Conservation (phyloP, 2,329 filamentous ascomycete species). For the Xenosphaeropsis pyriputrescens region DNA sequence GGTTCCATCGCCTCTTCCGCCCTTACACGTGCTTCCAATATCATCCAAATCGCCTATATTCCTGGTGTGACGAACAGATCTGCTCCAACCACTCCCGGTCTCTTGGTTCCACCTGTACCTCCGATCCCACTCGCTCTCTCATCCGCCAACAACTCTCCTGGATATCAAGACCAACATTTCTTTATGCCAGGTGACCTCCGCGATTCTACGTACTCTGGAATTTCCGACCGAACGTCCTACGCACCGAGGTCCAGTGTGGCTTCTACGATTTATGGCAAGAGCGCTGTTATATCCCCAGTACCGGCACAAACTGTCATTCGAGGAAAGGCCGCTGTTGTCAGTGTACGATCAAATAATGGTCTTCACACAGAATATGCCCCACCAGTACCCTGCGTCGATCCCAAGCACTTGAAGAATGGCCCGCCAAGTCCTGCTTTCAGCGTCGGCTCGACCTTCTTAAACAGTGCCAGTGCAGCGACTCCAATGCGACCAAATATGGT, state of each 20-base stretch:
- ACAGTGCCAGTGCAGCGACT: slow-evolving; percentile 43
- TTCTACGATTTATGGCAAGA: slow-evolving; percentile 87
- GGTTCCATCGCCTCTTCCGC: slow-evolving; percentile 91
- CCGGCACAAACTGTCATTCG: slow-evolving; percentile 78
- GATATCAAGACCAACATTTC: slow-evolving; percentile 71
- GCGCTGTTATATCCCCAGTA: slow-evolving; percentile 64
- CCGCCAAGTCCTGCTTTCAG: slow-evolving; percentile 47
- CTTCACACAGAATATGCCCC: slow-evolving; percentile 41
- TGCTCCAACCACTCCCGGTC: slow-evolving; percentile 63
- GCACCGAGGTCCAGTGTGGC: slow-evolving; percentile 59
- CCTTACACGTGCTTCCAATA: slow-evolving; percentile 89
- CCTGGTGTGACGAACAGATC: slow-evolving; percentile 92
- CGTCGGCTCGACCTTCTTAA: slow-evolving; percentile 54
- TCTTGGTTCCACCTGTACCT: slow-evolving; percentile 83
- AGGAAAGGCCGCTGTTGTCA: slow-evolving; percentile 84
- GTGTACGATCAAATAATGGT: slow-evolving; percentile 56
- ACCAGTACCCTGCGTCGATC: slow-evolving; percentile 59
- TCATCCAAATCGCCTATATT: slow-evolving; percentile 98
- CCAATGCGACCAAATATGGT: slow-evolving; percentile 44
- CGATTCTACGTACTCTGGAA: slow-evolving; percentile 78
- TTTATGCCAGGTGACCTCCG: slow-evolving; percentile 84
- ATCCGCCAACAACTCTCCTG: slow-evolving; percentile 35
- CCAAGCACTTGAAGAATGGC: slow-evolving; percentile 32
- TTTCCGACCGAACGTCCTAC: slow-evolving; percentile 47
- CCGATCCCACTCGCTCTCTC: slow-evolving; percentile 65